Evolutionary conservation across 495 filamentous ascomycete species (phyloP).

Genomic region (Bacidia rubella): DNA sequence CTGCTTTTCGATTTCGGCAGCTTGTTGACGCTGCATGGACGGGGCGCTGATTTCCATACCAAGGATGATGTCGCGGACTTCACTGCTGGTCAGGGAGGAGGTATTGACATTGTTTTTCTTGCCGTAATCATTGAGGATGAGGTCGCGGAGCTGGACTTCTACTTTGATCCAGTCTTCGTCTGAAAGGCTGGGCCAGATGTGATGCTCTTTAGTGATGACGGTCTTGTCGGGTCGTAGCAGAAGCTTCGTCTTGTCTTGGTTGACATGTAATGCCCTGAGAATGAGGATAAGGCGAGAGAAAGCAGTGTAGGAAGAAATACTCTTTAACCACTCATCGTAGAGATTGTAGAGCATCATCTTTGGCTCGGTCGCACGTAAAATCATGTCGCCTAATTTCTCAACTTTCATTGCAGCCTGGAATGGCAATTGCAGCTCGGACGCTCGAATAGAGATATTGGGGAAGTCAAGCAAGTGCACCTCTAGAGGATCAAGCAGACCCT

Average conservation of each 20-base stretch:
- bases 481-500: constrained; percentile 92
- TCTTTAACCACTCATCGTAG: constrained; percentile 98
- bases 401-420: constrained; percentile 99
- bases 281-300: constrained; percentile 96
- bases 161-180: constrained; percentile 99
- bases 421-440: constrained; percentile 91
- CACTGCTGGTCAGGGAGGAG: constrained; percentile 85
- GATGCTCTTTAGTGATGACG: constrained; percentile 96
- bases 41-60: constrained; percentile 99
- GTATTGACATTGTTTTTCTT: constrained; percentile 99
- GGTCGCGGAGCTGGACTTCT: constrained; percentile 85
- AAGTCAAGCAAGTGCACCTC: constrained; percentile 97
- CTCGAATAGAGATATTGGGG: constrained; percentile 97
- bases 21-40: constrained; percentile 96
- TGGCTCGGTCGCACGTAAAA: constrained; percentile 89
- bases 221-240: constrained; percentile 95
- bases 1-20: constrained; percentile 98
- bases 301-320: constrained; percentile 94
- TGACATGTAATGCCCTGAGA: constrained; percentile 90
- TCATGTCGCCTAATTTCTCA: constrained; percentile 98
- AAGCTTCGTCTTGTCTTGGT: constrained; percentile 96
- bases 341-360: constrained; percentile 99
- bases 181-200: constrained; percentile 91
- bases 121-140: constrained; percentile 96
- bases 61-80: constrained; percentile 96